Evolutionary conservation across 495 filamentous ascomycete genomes (phyloP), one percentile per base, ranked within the genome.

Genomic region (Arthonia radiata): DNA sequence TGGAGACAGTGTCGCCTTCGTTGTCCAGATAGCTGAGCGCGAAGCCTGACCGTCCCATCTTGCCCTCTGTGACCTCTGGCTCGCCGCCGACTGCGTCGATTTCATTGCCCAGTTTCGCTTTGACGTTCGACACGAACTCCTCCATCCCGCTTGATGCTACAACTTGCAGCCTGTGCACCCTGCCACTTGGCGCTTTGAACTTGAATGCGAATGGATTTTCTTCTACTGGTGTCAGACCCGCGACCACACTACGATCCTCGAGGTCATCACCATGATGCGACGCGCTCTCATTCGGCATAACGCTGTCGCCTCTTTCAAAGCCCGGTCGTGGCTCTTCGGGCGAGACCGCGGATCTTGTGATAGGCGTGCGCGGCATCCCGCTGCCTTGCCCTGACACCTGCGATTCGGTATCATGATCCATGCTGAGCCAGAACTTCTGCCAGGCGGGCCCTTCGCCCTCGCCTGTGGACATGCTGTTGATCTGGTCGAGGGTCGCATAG

Each of bases 361-460:
- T 52, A 38, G 71, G 41, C 36, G 71, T 56, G 40, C 67, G 47
- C 25, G 61, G 46, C 33, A 58, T 54, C 28, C 71, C 68, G 37
- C 60, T 22, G 31, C 80, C 77, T 28, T 59, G 56, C 24, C 89
- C 86, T 30, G 86, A 99, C 34, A 94, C 67, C 57, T 90, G 72
- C 1, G 86, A 97, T 48, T 94, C 86, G 3, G 83, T 86, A 11
- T 22, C 19, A 22, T 89, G 70, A 48, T 93, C 82, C 36, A 97
- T 65, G 3, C 86, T 93, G 29, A 94, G 56, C 86, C 86, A 97
- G 55, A 97, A 97, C 52, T 93, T 94, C 54, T 93, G 91, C 86
- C 86, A 97, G 9, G 86, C 86, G 10, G 86, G 86, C 0, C 86
- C 86, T 49, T 94, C 86, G 37, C 67, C 79, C 41, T 97, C 83